phyloP scores from a whole-genome alignment of 2,329 filamentous ascomycete genomes.

The Fusarium sp. region DNA sequence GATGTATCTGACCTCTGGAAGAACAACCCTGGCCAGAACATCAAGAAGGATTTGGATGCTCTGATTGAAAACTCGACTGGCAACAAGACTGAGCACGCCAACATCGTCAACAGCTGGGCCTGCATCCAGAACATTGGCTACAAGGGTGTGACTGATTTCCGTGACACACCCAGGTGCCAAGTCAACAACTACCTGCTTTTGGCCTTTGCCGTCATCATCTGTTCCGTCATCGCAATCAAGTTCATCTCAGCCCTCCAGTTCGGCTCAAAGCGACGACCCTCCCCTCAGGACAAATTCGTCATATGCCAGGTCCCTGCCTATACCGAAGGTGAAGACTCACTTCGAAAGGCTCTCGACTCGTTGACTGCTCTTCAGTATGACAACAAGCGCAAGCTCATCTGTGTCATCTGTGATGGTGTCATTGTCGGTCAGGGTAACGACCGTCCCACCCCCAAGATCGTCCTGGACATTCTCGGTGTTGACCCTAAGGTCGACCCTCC shows the following conservation, averaged over 20 bases:
- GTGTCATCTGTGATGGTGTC: conserved; percentile 96
- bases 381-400: conserved; percentile 97
- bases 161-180: conserved; percentile 78
- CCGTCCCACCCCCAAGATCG: conserved; percentile 95
- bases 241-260: conserved; percentile 95
- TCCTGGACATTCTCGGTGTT: conserved; percentile 95
- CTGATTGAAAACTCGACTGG: conserved; percentile 60
- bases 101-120: conserved; percentile 74
- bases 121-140: conserved; percentile 90
- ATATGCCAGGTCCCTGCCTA: conserved; percentile 99
- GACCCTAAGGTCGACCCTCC: conserved; percentile 97
- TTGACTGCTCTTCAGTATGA: conserved; percentile 95
- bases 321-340: conserved; percentile 95
- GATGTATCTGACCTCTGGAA: conserved; percentile 76
- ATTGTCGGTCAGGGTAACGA: conserved; percentile 97
- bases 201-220: conserved; percentile 86
- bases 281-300: conserved; percentile 97
- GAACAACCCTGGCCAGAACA: conserved; percentile 81
- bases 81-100: conserved; percentile 63
- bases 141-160: conserved; percentile 86
- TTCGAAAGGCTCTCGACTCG: conserved; percentile 93
- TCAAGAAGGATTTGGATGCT: conserved; percentile 74
- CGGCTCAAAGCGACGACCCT: conserved; percentile 88
- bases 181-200: conserved; percentile 93
- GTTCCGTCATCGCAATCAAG: conserved; percentile 83